Conservation (phyloP, 2,329 filamentous ascomycete genomes). For the Scedosporium dehoogii region DNA sequence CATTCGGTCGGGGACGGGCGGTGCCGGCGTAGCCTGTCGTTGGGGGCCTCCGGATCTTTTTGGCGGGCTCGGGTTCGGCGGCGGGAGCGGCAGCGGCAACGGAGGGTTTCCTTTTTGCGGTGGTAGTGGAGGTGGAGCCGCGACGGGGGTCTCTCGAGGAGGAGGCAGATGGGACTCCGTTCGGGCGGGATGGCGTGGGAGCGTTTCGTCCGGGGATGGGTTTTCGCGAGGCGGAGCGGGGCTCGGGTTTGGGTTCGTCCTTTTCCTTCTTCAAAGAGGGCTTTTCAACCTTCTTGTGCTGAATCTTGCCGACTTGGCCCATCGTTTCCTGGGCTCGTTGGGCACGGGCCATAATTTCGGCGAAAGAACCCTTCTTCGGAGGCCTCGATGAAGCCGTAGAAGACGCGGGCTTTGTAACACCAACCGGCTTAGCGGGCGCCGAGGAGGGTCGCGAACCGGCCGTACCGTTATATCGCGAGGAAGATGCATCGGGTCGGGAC, state of each 20-base stretch:
- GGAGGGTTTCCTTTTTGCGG: conserved; percentile 16
- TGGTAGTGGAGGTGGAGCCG: conserved; percentile 17
- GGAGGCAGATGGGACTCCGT: not conserved
- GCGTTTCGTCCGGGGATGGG: not conserved
- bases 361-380: conserved; percentile 64
- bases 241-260: conserved; percentile 26
- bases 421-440: conserved; percentile 5
- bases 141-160: not conserved
- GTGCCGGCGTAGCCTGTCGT: conserved; percentile 58
- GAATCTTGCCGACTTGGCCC: conserved; percentile 59
- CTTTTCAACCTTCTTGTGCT: conserved; percentile 64
- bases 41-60: conserved; percentile 52
- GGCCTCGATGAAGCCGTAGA: conserved; percentile 34
- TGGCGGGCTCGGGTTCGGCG: conserved; percentile 30
- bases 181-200: not conserved
- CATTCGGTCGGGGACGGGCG: conserved; percentile 44
- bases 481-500: conserved; percentile 7
- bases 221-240: conserved; percentile 6
- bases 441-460: conserved; percentile 5
- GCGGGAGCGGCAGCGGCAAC: conserved; percentile 4
- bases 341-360: conserved; percentile 63
- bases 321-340: conserved; percentile 53
- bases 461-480: conserved; percentile 7
- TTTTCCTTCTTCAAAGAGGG: conserved; percentile 44
- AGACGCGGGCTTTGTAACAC: conserved; percentile 19